Percentiles rank a stretch among this genome's conserved stretches.
Evolutionary conservation across 2,329 filamentous ascomycete genomes (phyloP).

Genomic region (Colletotrichum sp.): DNA sequence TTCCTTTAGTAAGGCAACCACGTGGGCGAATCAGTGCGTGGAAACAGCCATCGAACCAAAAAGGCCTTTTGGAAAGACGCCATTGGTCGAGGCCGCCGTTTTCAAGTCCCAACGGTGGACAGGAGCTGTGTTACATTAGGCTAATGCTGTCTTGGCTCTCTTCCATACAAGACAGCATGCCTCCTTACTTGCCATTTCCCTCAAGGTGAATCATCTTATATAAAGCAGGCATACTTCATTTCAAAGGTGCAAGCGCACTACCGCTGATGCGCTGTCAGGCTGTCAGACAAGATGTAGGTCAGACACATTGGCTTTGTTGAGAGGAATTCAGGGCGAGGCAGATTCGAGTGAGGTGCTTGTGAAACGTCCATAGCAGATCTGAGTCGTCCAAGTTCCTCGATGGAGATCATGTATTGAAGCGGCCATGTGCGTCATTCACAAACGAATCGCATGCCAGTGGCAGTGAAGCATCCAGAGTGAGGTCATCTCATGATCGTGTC

Average conservation of each 20-base stretch:
- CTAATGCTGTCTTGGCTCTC: background rate
- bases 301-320: background rate
- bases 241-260: background rate
- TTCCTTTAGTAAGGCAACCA: slow-evolving; percentile 13
- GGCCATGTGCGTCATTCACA: background rate
- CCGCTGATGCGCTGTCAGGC: background rate
- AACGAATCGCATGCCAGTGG: background rate
- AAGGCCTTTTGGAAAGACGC: background rate
- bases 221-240: background rate
- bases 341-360: background rate
- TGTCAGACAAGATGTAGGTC: background rate
- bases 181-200: background rate
- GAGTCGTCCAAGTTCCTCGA: background rate
- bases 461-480: background rate
- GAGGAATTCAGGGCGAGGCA: background rate
- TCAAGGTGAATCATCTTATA: background rate
- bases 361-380: background rate
- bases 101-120: background rate
- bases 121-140: background rate
- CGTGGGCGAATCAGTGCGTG: slow-evolving; percentile 10
- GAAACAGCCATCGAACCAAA: background rate
- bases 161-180: background rate
- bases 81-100: slow-evolving; percentile 2
- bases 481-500: slow-evolving; percentile 18
- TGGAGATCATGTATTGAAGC: background rate